Evolutionary conservation across 495 filamentous ascomycete genomes (phyloP).

Genomic region (Gamarada debralockiae): DNA sequence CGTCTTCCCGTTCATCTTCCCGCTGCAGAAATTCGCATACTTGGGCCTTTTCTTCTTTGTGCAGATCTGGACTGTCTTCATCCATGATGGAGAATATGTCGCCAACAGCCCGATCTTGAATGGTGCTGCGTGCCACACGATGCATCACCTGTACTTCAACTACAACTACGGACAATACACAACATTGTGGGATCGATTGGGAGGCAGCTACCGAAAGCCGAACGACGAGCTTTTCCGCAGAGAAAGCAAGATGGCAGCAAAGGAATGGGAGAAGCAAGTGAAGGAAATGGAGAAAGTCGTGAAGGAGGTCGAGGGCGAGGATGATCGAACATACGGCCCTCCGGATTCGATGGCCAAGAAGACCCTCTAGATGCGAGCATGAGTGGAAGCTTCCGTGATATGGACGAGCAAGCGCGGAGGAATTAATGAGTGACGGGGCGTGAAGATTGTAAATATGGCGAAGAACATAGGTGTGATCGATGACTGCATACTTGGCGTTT

Average conservation of each 20-base stretch:
- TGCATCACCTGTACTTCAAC: conserved; percentile 98
- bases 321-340: conserved; percentile 67
- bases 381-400: neutral
- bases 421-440: neutral
- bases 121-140: conserved; percentile 92
- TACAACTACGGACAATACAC: conserved; percentile 98
- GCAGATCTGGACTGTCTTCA: conserved; percentile 97
- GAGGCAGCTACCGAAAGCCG: conserved; percentile 83
- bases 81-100: conserved; percentile 95
- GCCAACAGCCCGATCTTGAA: conserved; percentile 87
- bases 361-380: neutral
- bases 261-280: conserved; percentile 76
- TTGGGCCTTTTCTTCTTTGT: conserved; percentile 85
- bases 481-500: neutral
- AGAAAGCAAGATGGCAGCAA: conserved; percentile 82
- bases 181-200: conserved; percentile 89
- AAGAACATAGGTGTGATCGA: neutral
- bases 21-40: conserved; percentile 87
- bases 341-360: conserved; percentile 9
- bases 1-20: conserved; percentile 89
- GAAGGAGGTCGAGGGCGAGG: conserved; percentile 80
- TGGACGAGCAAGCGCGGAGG: neutral
- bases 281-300: conserved; percentile 85
- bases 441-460: neutral
- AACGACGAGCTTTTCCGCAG: conserved; percentile 83